Percentiles rank a stretch among this genome's conserved stretches.
These are phyloP conservation scores for Solanum chaucha DNA, from an alignment of 257 asterid species.

Conservation along the genomic window DNA sequence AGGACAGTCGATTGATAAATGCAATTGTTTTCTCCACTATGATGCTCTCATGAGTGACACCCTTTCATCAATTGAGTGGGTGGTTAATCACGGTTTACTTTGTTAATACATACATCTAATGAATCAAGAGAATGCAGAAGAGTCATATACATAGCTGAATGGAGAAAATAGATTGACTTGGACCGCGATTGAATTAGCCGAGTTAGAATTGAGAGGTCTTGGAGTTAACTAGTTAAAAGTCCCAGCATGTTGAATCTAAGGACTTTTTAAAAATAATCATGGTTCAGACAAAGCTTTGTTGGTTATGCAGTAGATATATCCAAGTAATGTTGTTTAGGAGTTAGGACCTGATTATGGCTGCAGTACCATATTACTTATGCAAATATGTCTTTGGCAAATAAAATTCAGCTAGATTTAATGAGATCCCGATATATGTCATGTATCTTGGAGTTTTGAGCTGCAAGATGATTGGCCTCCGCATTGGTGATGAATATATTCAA, in stretches of 20 bases:
- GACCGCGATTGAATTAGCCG: background rate
- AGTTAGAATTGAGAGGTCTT: background rate
- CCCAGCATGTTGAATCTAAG: background rate
- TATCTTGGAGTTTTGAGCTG: background rate
- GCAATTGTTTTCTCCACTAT: background rate
- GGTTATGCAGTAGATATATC: background rate
- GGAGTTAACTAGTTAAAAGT: background rate
- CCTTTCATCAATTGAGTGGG: background rate
- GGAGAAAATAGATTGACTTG: background rate
- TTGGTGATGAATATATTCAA: background rate
- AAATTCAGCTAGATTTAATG: background rate
- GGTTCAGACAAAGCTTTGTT: background rate
- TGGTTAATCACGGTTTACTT: background rate
- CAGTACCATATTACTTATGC: background rate
- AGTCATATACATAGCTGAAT: background rate
- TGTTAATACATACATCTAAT: background rate
- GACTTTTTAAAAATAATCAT: background rate
- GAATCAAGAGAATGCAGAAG: background rate
- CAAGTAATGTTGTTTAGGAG: background rate
- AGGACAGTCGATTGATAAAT: background rate
- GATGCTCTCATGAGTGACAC: background rate
- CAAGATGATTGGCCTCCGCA: background rate
- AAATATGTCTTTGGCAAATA: background rate
- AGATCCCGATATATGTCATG: background rate
- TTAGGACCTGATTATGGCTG: background rate